Conservation (phyloP, 2,329 filamentous ascomycete species). For the Pseudogymnoascus sp. region DNA sequence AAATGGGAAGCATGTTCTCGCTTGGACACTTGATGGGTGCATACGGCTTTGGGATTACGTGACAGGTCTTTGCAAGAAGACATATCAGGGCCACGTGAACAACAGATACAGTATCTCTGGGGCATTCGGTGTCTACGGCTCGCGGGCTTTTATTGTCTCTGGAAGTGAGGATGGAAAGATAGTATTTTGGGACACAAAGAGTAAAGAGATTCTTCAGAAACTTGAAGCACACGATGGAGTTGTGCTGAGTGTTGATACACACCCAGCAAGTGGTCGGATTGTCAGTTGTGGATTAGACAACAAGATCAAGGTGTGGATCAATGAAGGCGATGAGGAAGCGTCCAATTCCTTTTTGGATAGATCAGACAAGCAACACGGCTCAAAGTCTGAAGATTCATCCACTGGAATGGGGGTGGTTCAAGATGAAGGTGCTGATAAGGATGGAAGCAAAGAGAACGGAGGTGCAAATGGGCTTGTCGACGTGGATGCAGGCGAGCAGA, state of each 20-base stretch:
- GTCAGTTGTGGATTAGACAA: constrained; percentile 56
- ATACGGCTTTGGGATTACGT: constrained; percentile 94
- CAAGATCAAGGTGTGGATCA: constrained; percentile 54
- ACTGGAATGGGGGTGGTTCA: neutral
- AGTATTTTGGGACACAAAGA: constrained; percentile 83
- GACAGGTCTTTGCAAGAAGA: constrained; percentile 85
- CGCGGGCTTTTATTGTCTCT: constrained; percentile 58
- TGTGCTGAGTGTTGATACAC: constrained; percentile 60
- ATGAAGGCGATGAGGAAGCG: constrained; percentile 26
- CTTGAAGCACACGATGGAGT: constrained; percentile 45
- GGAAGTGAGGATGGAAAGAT: constrained; percentile 84
- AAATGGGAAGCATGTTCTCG: constrained; percentile 87
- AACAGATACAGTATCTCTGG: constrained; percentile 76
- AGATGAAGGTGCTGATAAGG: neutral
- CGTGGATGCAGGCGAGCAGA: neutral
- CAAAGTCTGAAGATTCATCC: neutral
- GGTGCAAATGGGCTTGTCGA: neutral
- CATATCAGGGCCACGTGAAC: constrained; percentile 89
- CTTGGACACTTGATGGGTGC: constrained; percentile 84
- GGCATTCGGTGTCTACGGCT: constrained; percentile 63
- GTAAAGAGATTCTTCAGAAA: constrained; percentile 72
- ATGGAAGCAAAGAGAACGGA: neutral
- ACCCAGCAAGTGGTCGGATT: constrained; percentile 41
- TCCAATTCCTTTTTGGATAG: neutral
- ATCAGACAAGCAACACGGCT: neutral